Evolutionary conservation across 257 asterid genomes (phyloP).

Genomic region (Solanum verrucosum): DNA sequence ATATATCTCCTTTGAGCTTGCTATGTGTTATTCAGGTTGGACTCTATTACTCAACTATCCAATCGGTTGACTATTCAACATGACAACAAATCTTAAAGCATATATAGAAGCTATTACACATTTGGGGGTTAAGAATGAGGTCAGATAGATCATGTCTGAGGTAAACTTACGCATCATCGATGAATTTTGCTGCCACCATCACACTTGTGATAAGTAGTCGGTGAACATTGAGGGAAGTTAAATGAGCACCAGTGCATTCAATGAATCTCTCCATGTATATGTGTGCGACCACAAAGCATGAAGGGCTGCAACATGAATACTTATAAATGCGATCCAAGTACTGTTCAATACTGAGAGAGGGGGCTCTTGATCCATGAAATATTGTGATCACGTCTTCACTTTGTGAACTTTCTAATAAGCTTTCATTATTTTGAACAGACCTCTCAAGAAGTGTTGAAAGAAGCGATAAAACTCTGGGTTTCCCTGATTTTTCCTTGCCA

Average conservation of each 20-base stretch:
- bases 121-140: background rate
- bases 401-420: slow-evolving; percentile 32
- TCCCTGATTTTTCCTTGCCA: slow-evolving; percentile 33
- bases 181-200: slow-evolving; percentile 90
- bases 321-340: slow-evolving; percentile 78
- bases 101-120: background rate
- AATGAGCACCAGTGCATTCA: slow-evolving; percentile 28
- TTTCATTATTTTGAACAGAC: slow-evolving; percentile 49
- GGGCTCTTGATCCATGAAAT: slow-evolving; percentile 79
- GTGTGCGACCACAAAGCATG: slow-evolving; percentile 77
- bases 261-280: slow-evolving; percentile 63
- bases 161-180: slow-evolving; percentile 84
- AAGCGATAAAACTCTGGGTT: slow-evolving; percentile 58
- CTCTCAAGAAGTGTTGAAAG: slow-evolving; percentile 63
- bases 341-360: slow-evolving; percentile 57
- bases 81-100: background rate
- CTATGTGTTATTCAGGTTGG: background rate
- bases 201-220: slow-evolving; percentile 79
- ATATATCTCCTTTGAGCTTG: background rate
- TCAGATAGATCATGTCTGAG: background rate
- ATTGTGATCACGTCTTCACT: slow-evolving; percentile 48
- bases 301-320: slow-evolving; percentile 87
- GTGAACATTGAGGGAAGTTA: slow-evolving; percentile 74
- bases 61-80: background rate
- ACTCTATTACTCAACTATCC: background rate